These are phyloP conservation scores for Leishmania martiniquensis DNA, from an alignment of 208 protist genomes.

Conservation along the genomic window DNA sequence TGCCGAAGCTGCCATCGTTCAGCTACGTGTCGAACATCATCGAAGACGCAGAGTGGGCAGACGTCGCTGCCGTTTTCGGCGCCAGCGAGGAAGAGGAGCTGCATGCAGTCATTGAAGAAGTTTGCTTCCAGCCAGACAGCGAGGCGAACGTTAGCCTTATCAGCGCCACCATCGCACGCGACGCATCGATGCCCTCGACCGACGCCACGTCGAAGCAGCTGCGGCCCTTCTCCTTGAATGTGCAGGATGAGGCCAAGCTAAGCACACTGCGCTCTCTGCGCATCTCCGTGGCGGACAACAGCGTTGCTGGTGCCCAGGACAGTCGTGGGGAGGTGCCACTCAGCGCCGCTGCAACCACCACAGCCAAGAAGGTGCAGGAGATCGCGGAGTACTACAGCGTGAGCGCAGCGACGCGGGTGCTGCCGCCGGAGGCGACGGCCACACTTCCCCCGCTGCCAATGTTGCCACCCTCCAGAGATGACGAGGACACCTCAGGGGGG, in stretches of 20 bases:
- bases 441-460: conserved; percentile 29
- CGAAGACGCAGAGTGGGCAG: conserved; percentile 44
- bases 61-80: conserved; percentile 45
- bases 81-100: conserved; percentile 24
- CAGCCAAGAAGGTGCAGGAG: conserved; percentile 27
- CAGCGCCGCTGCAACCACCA: conserved; percentile 18
- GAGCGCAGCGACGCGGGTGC: conserved; percentile 24
- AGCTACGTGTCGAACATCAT: conserved; percentile 59
- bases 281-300: conserved; percentile 27
- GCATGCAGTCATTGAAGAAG: conserved; percentile 34
- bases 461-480: conserved; percentile 6
- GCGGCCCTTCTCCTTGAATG: conserved; percentile 19
- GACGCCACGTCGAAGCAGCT: conserved; percentile 2
- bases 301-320: conserved; percentile 15
- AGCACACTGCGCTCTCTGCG: conserved; percentile 19
- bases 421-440: conserved; percentile 22
- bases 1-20: conserved; percentile 58
- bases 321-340: conserved; percentile 17
- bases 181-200: conserved; percentile 1
- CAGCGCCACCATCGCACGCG: conserved; percentile 15
- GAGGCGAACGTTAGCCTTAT: conserved; percentile 23
- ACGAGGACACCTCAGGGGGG: conserved; percentile 13
- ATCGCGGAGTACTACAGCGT: conserved; percentile 30
- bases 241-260: conserved; percentile 17
- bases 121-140: conserved; percentile 40